These are phyloP conservation scores for Vicia sativa DNA, from an alignment of 306 rosid species.

Conservation along the genomic window DNA sequence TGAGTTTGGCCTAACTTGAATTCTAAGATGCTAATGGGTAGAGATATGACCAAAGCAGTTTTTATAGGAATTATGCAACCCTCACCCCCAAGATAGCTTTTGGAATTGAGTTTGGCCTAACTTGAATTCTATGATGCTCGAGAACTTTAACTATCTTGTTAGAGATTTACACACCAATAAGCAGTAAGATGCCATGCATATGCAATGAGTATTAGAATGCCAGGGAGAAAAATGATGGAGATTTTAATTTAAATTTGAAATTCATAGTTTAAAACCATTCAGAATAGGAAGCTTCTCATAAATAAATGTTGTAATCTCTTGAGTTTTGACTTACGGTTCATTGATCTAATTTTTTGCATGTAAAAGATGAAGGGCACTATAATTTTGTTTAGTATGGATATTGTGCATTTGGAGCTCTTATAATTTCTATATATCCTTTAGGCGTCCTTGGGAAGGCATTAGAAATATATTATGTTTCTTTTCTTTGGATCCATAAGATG, in stretches of 20 bases:
- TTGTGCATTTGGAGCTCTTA: neutral
- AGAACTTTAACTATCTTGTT: constrained; percentile 6
- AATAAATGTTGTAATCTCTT: neutral
- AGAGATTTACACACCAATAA: neutral
- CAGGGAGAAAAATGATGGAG: constrained; percentile 22
- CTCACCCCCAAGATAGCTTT: neutral
- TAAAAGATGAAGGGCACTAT: neutral
- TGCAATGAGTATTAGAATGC: constrained; percentile 5
- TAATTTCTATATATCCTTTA: neutral
- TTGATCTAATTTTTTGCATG: neutral
- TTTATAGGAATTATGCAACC: neutral
- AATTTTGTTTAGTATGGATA: neutral
- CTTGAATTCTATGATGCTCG: constrained; percentile 1
- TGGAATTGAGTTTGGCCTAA: neutral
- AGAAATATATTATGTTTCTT: constrained; percentile 2
- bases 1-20: neutral
- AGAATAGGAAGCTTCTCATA: neutral
- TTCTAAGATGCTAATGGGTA: constrained; percentile 9
- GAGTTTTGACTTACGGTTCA: neutral
- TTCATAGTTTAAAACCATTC: neutral
- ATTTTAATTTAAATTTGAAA: constrained; percentile 10
- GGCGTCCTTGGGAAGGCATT: neutral
- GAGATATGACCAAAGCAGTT: constrained; percentile 2
- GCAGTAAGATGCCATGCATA: constrained; percentile 16
- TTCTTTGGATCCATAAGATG: neutral